A percentile compares a stretch with the other conserved stretches of the same genome.
phyloP scores from a whole-genome alignment of 2,329 filamentous ascomycete genomes.

The Talaromyces sp. region DNA sequence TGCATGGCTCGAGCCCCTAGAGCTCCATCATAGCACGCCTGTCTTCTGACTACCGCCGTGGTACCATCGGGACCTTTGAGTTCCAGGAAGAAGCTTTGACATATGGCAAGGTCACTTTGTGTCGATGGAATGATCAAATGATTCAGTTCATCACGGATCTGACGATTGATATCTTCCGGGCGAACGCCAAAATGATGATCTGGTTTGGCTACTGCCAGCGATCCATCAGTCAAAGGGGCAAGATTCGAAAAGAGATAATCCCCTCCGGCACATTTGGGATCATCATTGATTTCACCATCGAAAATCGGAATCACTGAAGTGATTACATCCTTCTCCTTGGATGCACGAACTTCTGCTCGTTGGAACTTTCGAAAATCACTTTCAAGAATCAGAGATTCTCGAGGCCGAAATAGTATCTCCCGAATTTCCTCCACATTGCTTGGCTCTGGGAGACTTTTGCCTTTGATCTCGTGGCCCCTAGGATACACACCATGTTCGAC shows the following conservation, averaged over 20 bases:
- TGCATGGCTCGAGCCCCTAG: not conserved
- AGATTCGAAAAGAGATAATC: slow-evolving; percentile 34
- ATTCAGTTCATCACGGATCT: not conserved
- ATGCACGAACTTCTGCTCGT: no score
- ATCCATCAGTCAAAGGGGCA: slow-evolving; percentile 33
- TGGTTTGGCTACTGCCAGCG: slow-evolving; percentile 25
- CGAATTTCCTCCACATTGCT: not conserved
- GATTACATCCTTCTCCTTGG: no score
- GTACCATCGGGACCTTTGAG: not conserved
- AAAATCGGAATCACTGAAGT: no score
- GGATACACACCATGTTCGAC: not conserved
- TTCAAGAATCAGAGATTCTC: no score
- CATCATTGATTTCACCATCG: no score
- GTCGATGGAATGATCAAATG: not conserved
- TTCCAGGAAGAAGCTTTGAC: not conserved
- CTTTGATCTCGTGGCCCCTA: not conserved
- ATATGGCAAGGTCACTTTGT: no score
- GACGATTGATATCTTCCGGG: not conserved
- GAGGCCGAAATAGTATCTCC: no score
- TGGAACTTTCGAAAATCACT: no score
- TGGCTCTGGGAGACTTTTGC: not conserved
- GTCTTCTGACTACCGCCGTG: not conserved
- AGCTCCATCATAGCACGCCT: not conserved
- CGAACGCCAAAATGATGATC: slow-evolving; percentile 32
- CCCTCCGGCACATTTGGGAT: not conserved